Percentiles rank a stretch among this genome's conserved stretches.
These are phyloP conservation scores for Alloascoidea africana DNA, from an alignment of 805 yeast genomes.

Conservation along the genomic window DNA sequence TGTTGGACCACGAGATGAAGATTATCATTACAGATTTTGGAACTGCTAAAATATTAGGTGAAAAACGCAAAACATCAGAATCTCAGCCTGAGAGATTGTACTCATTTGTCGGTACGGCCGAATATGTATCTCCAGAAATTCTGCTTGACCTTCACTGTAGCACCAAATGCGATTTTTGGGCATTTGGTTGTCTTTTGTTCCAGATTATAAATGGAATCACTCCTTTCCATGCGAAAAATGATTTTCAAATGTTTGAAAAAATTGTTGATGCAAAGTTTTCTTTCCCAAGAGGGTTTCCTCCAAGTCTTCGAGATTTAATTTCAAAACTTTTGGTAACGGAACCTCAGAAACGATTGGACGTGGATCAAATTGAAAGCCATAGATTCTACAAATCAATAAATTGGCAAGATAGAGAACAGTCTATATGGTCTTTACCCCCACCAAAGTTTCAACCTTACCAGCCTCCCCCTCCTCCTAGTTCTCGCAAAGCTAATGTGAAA, in stretches of 20 bases:
- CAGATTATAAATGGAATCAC: slow-evolving; percentile 57
- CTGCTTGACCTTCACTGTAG: slow-evolving; percentile 58
- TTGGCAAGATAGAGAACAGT: slow-evolving; percentile 31
- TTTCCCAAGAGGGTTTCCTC: slow-evolving; percentile 74
- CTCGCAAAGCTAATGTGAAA: too few species aligned
- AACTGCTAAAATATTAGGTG: slow-evolving; percentile 62
- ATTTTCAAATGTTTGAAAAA: slow-evolving; percentile 68
- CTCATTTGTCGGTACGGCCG: slow-evolving; percentile 80
- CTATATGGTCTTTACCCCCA: slow-evolving; percentile 42
- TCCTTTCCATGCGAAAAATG: slow-evolving; percentile 75
- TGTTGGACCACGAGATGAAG: slow-evolving; percentile 43
- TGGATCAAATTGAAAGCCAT: slow-evolving; percentile 44
- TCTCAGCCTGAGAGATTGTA: slow-evolving; percentile 30
- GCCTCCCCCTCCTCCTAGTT: slow-evolving; percentile 3
- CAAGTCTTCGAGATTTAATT: slow-evolving; percentile 54
- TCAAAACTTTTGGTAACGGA: slow-evolving; percentile 50
- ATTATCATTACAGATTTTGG: slow-evolving; percentile 75
- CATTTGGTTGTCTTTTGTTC: slow-evolving; percentile 42
- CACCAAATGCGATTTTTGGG: slow-evolving; percentile 47
- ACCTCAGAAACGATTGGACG: slow-evolving; percentile 47
- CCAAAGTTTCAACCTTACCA: slow-evolving; percentile 64
- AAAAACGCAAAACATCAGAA: slow-evolving; percentile 7
- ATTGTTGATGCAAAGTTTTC: slow-evolving; percentile 71
- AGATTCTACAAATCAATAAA: slow-evolving; percentile 42
- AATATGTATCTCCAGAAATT: slow-evolving; percentile 70